Evolutionary conservation across 495 filamentous ascomycete genomes (phyloP).

Genomic region (Sphaerosporella brunnea): DNA sequence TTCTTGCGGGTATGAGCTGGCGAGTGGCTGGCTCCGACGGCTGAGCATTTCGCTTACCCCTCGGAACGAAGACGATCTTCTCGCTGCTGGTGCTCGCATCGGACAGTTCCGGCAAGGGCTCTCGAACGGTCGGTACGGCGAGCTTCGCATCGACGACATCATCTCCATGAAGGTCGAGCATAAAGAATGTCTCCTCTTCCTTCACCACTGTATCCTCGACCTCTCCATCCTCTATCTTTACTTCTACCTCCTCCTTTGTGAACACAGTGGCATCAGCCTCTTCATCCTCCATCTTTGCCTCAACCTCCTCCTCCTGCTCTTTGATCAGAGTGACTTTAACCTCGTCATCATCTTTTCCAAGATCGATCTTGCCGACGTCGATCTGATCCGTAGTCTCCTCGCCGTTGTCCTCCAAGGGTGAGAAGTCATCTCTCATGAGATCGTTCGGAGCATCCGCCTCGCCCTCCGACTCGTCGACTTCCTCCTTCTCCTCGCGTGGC

Average conservation of each 20-base stretch:
- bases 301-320: no score
- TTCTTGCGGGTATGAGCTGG: neutral
- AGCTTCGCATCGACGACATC: conserved; percentile 1
- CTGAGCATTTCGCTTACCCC: neutral
- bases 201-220: neutral
- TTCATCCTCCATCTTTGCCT: neutral
- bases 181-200: conserved; percentile 5
- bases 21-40: neutral
- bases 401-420: neutral
- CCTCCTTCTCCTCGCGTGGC: conserved; percentile 1
- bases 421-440: neutral
- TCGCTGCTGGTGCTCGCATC: conserved; percentile 13
- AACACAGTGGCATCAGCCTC: no score
- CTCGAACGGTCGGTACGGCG: conserved; percentile 5
- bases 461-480: neutral
- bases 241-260: no score
- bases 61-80: conserved; percentile 23
- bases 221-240: neutral
- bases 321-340: no score
- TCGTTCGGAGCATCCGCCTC: neutral
- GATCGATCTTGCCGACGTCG: conserved; percentile 10
- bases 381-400: conserved; percentile 3
- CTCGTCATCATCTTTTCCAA: neutral
- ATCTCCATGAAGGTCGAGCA: conserved; percentile 11
- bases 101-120: conserved; percentile 8